Percentiles rank a stretch among this genome's conserved stretches.
Conservation (phyloP, 352 stramenopile genomes). For the Globisporangium orthogonon region DNA sequence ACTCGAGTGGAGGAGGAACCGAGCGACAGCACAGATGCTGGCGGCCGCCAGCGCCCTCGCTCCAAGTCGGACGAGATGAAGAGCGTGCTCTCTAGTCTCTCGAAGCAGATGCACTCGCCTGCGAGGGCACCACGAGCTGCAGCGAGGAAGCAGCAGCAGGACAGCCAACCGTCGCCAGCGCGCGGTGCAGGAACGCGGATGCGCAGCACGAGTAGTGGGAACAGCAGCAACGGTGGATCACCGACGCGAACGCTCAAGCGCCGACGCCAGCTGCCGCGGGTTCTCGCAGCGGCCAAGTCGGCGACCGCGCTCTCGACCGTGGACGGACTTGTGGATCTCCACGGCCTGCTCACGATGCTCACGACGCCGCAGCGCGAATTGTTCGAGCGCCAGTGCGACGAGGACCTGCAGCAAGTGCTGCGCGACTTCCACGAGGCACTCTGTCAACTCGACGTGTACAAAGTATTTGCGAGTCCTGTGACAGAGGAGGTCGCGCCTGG, state of each 20-base stretch:
- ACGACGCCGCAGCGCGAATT: constrained; percentile 43
- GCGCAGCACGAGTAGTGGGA: constrained; percentile 1
- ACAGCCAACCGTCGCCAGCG: constrained; percentile 2
- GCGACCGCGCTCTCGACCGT: constrained; percentile 4
- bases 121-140: not conserved
- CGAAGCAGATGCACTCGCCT: constrained; percentile 8
- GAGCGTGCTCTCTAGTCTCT: constrained; percentile 6
- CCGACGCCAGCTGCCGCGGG: constrained; percentile 14
- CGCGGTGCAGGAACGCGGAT: not conserved
- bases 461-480: constrained; percentile 88
- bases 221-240: constrained; percentile 1
- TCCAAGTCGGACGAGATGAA: constrained; percentile 17
- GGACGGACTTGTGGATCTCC: constrained; percentile 35
- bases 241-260: constrained; percentile 4
- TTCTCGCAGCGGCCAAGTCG: constrained; percentile 2
- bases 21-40: not conserved
- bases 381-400: constrained; percentile 44
- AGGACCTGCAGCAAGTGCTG: constrained; percentile 51
- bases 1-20: not conserved
- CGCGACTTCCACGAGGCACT: constrained; percentile 70
- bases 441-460: constrained; percentile 61
- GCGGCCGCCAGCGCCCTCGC: not conserved
- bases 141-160: not conserved
- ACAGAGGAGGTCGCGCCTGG: constrained; percentile 88
- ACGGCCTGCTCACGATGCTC: constrained; percentile 41